These are phyloP conservation scores for Camellia japonica DNA, from an alignment of 148 eudicot species.

Conservation along the genomic window DNA sequence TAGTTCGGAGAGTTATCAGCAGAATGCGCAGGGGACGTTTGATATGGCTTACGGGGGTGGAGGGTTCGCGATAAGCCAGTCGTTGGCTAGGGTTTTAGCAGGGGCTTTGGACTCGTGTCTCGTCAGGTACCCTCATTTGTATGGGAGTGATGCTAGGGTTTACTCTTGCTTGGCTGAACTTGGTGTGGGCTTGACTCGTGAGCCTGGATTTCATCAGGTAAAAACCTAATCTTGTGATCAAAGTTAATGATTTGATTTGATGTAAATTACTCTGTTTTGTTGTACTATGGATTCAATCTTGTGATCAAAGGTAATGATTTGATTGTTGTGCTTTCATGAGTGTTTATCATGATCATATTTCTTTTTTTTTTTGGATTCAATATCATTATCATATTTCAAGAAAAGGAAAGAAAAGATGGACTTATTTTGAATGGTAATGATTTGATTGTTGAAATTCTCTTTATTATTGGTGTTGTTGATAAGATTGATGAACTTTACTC, in stretches of 20 bases:
- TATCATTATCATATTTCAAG: no score
- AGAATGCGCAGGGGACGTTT: constrained; percentile 41
- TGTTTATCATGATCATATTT: no score
- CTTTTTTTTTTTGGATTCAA: no score
- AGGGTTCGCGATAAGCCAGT: constrained; percentile 64
- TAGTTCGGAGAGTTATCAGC: constrained; percentile 51
- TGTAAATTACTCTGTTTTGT: not conserved
- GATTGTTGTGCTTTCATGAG: no score
- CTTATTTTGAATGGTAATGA: no score
- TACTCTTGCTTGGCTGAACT: constrained; percentile 70
- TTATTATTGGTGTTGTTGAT: no score
- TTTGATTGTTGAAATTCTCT: no score
- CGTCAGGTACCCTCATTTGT: constrained; percentile 62
- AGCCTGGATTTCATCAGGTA: constrained; percentile 92
- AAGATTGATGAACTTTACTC: no score
- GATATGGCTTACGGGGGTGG: constrained; percentile 81
- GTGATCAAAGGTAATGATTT: not conserved
- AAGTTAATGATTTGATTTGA: not conserved
- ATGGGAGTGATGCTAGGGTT: constrained; percentile 73
- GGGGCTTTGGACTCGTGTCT: constrained; percentile 67
- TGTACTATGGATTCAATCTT: not conserved
- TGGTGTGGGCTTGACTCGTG: constrained; percentile 61
- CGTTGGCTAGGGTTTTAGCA: constrained; percentile 59
- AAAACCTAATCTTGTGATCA: not conserved
- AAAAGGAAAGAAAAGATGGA: no score